phyloP scores from a whole-genome alignment of 78 protist genomes.

The Dictyostelium firmibasis region DNA sequence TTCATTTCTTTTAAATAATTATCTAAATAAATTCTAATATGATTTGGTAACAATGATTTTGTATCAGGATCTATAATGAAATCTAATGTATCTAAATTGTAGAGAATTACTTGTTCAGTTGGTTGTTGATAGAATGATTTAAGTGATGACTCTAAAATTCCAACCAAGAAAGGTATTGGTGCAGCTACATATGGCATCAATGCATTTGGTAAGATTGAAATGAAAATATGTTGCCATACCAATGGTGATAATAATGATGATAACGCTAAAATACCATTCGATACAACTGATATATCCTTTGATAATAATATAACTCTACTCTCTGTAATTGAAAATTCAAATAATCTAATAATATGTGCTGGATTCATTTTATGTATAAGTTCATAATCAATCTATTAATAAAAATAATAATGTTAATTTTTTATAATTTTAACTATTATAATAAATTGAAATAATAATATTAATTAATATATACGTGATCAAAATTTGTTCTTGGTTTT shows the following conservation, averaged over 20 bases:
- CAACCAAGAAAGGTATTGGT: constrained; percentile 74
- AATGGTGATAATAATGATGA: constrained; percentile 52
- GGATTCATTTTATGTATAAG: constrained; percentile 53
- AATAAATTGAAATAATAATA: not conserved
- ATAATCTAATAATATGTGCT: constrained; percentile 36
- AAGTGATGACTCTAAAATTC: constrained; percentile 58
- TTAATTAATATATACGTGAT: constrained; percentile 12
- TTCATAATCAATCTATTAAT: constrained; percentile 36
- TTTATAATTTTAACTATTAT: not conserved
- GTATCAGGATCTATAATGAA: constrained; percentile 50
- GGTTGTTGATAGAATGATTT: constrained; percentile 78
- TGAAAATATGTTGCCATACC: constrained; percentile 76
- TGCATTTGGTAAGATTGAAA: constrained; percentile 50
- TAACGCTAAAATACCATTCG: constrained; percentile 55
- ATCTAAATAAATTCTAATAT: constrained; percentile 31
- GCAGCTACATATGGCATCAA: constrained; percentile 77
- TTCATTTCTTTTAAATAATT: constrained; percentile 37
- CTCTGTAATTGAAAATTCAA: constrained; percentile 41
- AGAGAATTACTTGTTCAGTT: constrained; percentile 63
- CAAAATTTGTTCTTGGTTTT: constrained; percentile 34
- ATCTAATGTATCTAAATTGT: constrained; percentile 48
- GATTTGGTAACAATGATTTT: constrained; percentile 50
- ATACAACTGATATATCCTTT: constrained; percentile 6
- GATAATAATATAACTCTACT: constrained; percentile 41
- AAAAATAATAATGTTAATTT: not conserved